Base-by-base conservation (phyloP, 306 rosid species). In the Cyclanthera cordifolia region DNA sequence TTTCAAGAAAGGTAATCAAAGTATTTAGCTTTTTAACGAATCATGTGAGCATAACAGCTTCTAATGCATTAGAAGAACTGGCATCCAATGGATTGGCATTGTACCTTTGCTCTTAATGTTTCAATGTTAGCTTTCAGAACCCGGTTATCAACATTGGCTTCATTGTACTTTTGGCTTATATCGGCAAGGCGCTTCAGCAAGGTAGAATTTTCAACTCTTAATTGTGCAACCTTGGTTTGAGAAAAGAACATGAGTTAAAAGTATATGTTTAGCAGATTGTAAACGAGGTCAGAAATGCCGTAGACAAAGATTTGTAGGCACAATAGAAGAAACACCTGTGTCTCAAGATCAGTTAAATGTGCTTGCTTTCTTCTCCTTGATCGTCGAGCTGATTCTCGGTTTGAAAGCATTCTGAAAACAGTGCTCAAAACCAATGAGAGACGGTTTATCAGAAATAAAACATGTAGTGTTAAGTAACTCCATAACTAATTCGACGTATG, bases 291-390 rank as follows among this genome's bases (percentile, higher is more conserved):
- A 32, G 28, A 60, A 55, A 70, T 63, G 72, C 25, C 72, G 15
- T 49, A 66, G n/a, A 41, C 55, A 23, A 50, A 50, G 25, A 56
- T 5, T 43, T n/a, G 43, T 37, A 37, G 43, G 10, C 43, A 37
- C 43, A 37, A 51, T 55, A 6, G 2, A 67, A 17, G 28, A 49
- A 65, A 51, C 23, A 85, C 96, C 94, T 87, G 90, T 34, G 89
- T 85, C 86, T 89, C 96, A 24, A 93, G 98, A 61, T 93, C 98
- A 6, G 82, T 80, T 82, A 93, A 75, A 93, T 93, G 98, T 49
- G 98, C 98, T 80, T 93, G 98, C 76, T 93, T 93, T 87, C 96
- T 80, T 80, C 95, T 78, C 72, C 98, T 87, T 41, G 98, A 93
- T 65, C 98, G 98, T 75, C 98, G 86, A 10, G 98, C 98, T 4